Conservation (phyloP, 164 flowering plant species). For the Tetrastigma voinierianum region DNA sequence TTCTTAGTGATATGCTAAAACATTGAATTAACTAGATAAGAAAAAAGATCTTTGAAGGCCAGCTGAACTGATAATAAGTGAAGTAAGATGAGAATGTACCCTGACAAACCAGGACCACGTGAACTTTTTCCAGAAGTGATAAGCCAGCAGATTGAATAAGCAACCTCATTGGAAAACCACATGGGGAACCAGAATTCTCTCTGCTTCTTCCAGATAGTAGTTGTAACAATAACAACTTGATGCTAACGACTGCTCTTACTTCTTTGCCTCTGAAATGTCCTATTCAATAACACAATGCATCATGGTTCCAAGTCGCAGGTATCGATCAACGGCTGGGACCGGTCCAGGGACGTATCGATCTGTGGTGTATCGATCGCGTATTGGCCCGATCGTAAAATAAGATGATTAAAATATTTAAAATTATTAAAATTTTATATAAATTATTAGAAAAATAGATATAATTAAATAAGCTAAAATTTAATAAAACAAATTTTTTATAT, state of each 20-base stretch:
- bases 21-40: background rate
- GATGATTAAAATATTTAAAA: too few species aligned
- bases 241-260: conserved; percentile 76
- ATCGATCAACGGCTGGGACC: too few species aligned
- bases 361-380: too few species aligned
- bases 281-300: too few species aligned
- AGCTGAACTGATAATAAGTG: background rate
- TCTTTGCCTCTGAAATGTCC: conserved; percentile 75
- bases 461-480: too few species aligned
- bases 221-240: conserved; percentile 98
- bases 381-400: too few species aligned
- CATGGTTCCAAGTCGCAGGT: too few species aligned
- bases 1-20: too few species aligned
- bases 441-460: too few species aligned
- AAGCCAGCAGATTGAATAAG: conserved; percentile 41
- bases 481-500: too few species aligned
- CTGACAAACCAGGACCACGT: conserved; percentile 95
- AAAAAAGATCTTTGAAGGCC: background rate
- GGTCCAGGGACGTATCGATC: too few species aligned
- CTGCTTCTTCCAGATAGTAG: conserved; percentile 62
- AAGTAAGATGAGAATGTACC: conserved; percentile 26
- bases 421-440: too few species aligned
- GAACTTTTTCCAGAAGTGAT: conserved; percentile 64
- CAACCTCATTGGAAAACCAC: conserved; percentile 84
- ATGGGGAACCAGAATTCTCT: conserved; percentile 21